Conservation (phyloP, 2,329 filamentous ascomycete genomes). For the Paraphoma chrysanthemicola region DNA sequence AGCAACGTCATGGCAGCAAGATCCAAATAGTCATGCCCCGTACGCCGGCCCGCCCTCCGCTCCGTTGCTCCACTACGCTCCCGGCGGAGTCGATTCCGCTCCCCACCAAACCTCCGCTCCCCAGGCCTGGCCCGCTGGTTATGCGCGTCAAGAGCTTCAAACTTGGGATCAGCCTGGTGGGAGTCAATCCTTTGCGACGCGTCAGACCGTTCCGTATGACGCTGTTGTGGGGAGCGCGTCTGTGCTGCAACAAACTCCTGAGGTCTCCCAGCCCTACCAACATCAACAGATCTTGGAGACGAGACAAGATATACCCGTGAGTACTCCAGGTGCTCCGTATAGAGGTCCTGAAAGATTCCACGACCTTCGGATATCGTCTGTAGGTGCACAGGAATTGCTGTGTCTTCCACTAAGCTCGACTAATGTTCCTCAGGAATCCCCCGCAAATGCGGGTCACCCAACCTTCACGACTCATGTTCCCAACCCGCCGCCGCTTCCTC, state of each 20-base stretch:
- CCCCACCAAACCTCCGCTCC: constrained; percentile 19
- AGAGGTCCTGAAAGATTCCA: constrained; percentile 22
- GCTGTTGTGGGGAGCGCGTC: constrained; percentile 21
- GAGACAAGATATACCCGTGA: constrained; percentile 12
- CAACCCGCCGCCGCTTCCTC: constrained; percentile 28
- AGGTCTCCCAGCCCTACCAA: constrained; percentile 21
- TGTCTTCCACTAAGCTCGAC: constrained; percentile 19
- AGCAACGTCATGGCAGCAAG: constrained; percentile 32
- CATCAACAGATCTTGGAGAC: constrained; percentile 11
- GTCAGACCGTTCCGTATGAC: constrained; percentile 24
- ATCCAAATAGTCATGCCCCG: constrained; percentile 23
- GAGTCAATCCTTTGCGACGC: constrained; percentile 24
- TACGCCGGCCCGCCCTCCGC: constrained; percentile 32
- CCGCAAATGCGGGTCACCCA: constrained; percentile 28
- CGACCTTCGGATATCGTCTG: constrained; percentile 25
- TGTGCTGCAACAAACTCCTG: constrained; percentile 19
- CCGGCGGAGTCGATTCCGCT: constrained; percentile 33
- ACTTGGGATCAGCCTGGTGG: constrained; percentile 23
- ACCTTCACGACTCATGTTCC: constrained; percentile 28
- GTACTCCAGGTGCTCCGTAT: constrained; percentile 14
- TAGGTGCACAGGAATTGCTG: constrained; percentile 24
- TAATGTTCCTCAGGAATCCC: constrained; percentile 29
- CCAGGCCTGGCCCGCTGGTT: constrained; percentile 28
- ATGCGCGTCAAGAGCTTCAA: constrained; percentile 21
- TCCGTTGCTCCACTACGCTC: constrained; percentile 32